Percentiles rank a stretch among this genome's conserved stretches.
Conservation (phyloP, 2,329 filamentous ascomycete species). For the Colletotrichum musicola region DNA sequence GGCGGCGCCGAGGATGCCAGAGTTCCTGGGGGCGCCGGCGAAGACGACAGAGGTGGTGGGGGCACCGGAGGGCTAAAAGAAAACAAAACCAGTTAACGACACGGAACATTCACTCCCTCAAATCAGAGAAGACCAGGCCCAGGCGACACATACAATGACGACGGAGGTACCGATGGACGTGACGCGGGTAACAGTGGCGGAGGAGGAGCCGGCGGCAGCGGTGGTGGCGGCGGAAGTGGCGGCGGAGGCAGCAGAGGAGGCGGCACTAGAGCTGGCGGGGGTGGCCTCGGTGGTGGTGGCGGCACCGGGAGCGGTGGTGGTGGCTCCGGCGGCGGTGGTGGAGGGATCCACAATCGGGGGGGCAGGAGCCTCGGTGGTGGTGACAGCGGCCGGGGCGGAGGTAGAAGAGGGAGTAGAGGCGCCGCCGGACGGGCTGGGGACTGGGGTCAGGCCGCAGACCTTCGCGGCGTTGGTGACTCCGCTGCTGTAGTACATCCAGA, state of each 20-base stretch:
- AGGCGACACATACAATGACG: conserved; percentile 31
- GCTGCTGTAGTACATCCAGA: conserved; percentile 59
- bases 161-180: conserved; percentile 31
- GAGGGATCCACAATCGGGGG: not conserved
- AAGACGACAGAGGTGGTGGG: conserved; percentile 28
- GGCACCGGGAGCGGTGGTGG: not conserved
- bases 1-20: conserved; percentile 17
- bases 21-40: conserved; percentile 31
- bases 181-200: conserved; percentile 21
- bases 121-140: conserved; percentile 26
- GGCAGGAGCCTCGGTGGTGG: conserved; percentile 3
- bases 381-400: conserved; percentile 9
- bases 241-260: conserved; percentile 3
- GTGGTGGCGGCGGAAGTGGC: conserved; percentile 5
- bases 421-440: conserved; percentile 30
- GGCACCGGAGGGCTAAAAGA: conserved; percentile 26
- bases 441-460: conserved; percentile 29
- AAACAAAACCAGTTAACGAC: conserved; percentile 10
- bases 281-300: conserved; percentile 20
- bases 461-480: conserved; percentile 49
- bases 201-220: conserved; percentile 5
- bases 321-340: not conserved
- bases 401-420: conserved; percentile 6
- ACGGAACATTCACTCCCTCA: not conserved
- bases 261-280: not conserved